A percentile compares a stretch with the other conserved stretches of the same genome.
phyloP scores from a whole-genome alignment of 768 basidiomycete species.

The Tremella mesenterica region DNA sequence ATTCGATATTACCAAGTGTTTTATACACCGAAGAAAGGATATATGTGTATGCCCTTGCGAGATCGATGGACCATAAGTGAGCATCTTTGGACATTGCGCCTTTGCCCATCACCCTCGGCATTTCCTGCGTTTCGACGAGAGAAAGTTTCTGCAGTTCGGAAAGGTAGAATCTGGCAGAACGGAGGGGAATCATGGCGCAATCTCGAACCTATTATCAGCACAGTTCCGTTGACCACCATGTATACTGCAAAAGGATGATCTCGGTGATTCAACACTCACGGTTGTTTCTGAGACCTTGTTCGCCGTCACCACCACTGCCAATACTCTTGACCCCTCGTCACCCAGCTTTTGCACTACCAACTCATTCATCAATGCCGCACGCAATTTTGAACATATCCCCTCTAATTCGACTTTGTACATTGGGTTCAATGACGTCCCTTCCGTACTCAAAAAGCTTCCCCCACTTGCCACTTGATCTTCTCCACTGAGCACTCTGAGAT shows the following conservation, averaged over 20 bases:
- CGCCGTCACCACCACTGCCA: slow-evolving; percentile 65
- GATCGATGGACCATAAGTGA: slow-evolving; percentile 82
- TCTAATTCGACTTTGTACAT: slow-evolving; percentile 30
- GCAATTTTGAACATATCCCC: slow-evolving; percentile 43
- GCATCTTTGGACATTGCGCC: slow-evolving; percentile 50
- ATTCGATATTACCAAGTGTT: slow-evolving; percentile 74
- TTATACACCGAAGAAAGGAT: slow-evolving; percentile 76
- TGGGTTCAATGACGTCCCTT: slow-evolving; percentile 11
- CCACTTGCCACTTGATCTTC: slow-evolving; percentile 22
- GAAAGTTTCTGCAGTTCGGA: slow-evolving; percentile 70
- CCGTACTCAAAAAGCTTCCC: slow-evolving; percentile 20
- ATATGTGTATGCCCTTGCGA: slow-evolving; percentile 68
- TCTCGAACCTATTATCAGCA: slow-evolving; percentile 64
- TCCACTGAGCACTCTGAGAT: slow-evolving; percentile 25
- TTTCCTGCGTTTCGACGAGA: slow-evolving; percentile 82
- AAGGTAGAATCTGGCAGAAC: slow-evolving; percentile 72
- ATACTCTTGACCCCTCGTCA: slow-evolving; percentile 67
- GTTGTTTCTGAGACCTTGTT: slow-evolving; percentile 95
- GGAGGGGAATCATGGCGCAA: slow-evolving; percentile 81
- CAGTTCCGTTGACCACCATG: not conserved
- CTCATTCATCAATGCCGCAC: slow-evolving; percentile 61
- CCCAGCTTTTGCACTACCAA: slow-evolving; percentile 65
- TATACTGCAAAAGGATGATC: not conserved
- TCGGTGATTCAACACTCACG: slow-evolving; percentile 48
- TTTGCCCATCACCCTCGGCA: slow-evolving; percentile 85